Conservation (phyloP, 2,329 filamentous ascomycete species). For the Sphaerulina vaccinii region DNA sequence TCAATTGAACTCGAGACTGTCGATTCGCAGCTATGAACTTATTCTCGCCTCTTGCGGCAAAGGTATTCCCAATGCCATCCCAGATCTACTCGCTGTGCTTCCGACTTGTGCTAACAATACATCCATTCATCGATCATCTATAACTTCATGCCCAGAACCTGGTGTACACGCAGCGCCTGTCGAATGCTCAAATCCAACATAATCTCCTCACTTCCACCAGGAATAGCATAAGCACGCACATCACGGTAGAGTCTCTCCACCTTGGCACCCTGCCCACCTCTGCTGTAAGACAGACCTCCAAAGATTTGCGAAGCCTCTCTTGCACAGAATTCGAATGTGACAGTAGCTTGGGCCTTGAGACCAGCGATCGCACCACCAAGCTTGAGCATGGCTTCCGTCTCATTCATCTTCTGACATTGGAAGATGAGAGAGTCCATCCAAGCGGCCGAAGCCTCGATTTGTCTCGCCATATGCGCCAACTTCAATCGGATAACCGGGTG, state of each 20-base stretch:
- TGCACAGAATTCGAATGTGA: constrained; percentile 97
- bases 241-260: constrained; percentile 93
- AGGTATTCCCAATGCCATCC: constrained; percentile 1
- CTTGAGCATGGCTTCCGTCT: constrained; percentile 92
- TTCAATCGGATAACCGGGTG: constrained; percentile 83
- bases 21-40: neutral
- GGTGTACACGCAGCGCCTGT: constrained; percentile 82
- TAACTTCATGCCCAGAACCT: constrained; percentile 94
- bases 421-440: constrained; percentile 96
- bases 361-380: constrained; percentile 91
- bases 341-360: constrained; percentile 89
- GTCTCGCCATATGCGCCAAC: constrained; percentile 95
- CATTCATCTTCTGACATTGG: constrained; percentile 89
- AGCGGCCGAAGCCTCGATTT: constrained; percentile 94
- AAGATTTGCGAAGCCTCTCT: constrained; percentile 97
- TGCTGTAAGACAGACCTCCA: constrained; percentile 85
- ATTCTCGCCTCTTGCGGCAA: neutral
- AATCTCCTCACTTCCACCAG: constrained; percentile 94
- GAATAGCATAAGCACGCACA: constrained; percentile 90
- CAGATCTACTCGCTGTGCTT: neutral
- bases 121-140: constrained; percentile 46
- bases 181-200: constrained; percentile 97
- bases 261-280: constrained; percentile 93
- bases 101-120: too few relatives aligned
- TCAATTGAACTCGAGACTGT: too few relatives aligned